These are phyloP conservation scores for Carpinus viminea DNA, from an alignment of 306 rosid species.

Conservation along the genomic window DNA sequence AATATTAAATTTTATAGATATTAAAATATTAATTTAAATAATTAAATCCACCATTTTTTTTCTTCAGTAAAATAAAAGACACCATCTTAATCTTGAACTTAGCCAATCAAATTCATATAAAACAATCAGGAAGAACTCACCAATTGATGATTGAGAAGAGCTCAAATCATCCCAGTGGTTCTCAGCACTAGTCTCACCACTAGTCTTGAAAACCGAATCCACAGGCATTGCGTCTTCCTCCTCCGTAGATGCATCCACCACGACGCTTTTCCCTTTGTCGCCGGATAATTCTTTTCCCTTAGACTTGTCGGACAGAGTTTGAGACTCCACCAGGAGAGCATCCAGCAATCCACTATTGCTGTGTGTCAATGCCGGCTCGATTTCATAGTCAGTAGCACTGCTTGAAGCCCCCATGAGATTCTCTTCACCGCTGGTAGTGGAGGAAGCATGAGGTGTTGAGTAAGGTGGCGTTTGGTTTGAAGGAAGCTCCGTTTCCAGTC, in stretches of 20 bases:
- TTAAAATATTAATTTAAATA: too few relatives aligned
- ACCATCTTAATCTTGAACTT: too few relatives aligned
- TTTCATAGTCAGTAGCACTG: constrained; percentile 21
- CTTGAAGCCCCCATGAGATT: constrained; percentile 37
- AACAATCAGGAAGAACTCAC: constrained; percentile 29
- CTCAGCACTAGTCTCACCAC: constrained; percentile 25
- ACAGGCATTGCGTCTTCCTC: constrained; percentile 29
- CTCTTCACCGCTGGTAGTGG: constrained; percentile 45
- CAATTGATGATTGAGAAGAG: constrained; percentile 44
- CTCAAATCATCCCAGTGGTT: constrained; percentile 41
- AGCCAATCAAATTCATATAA: too few relatives aligned
- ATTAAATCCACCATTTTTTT: too few relatives aligned
- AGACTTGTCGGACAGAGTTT: constrained; percentile 31
- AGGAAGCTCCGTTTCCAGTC: constrained; percentile 46
- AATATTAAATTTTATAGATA: too few relatives aligned
- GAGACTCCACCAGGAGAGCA: constrained; percentile 51
- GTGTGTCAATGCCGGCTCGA: constrained; percentile 23
- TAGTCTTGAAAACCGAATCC: constrained; percentile 35
- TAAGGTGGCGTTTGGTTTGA: constrained; percentile 49
- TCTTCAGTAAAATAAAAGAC: too few relatives aligned
- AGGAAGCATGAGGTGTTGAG: constrained; percentile 49
- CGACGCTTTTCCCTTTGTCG: constrained; percentile 38
- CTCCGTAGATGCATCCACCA: constrained; percentile 21
- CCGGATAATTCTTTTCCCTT: constrained; percentile 29
- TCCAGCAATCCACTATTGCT: constrained; percentile 62